A percentile compares a stretch with the other conserved stretches of the same genome.
These are phyloP conservation scores for Solanum hybrid DNA, from an alignment of 305 asterid genomes.

Conservation along the genomic window DNA sequence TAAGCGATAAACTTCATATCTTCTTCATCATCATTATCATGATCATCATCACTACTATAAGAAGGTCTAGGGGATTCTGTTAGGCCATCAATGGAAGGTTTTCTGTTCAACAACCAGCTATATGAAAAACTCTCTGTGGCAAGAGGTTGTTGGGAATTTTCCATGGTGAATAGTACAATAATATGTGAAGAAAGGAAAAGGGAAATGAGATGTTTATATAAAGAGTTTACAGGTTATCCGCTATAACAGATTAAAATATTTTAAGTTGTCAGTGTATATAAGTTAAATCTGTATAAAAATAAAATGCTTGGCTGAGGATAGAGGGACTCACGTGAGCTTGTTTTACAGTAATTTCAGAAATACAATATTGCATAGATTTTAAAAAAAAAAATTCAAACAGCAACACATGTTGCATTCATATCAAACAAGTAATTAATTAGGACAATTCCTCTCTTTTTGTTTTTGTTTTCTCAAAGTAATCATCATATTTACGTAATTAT, in stretches of 20 bases:
- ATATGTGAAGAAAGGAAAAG: conserved; percentile 4
- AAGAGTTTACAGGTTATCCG: conserved; percentile 3
- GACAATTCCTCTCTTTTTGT: background rate
- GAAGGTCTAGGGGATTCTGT: conserved; percentile 13
- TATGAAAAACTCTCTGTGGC: conserved; percentile 87
- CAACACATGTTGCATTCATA: background rate
- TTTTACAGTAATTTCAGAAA: background rate
- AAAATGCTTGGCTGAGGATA: background rate
- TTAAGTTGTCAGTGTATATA: fast-evolving
- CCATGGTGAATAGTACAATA: conserved; percentile 35
- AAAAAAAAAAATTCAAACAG: no score
- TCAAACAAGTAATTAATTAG: background rate
- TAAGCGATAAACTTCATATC: background rate
- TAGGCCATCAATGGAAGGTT: conserved; percentile 22
- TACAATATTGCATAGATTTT: background rate
- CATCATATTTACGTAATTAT: background rate
- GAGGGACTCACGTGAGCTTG: background rate
- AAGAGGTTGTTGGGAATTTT: conserved; percentile 37
- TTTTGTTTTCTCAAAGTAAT: background rate
- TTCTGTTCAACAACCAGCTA: conserved; percentile 54
- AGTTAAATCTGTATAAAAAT: background rate
- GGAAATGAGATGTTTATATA: conserved; percentile 16
- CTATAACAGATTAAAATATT: conserved; percentile 1
- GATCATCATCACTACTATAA: conserved; percentile 8
- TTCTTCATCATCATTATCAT: background rate